Evolutionary conservation across 139 green algal species (phyloP).

Genomic region (Haematococcus lacustris): DNA sequence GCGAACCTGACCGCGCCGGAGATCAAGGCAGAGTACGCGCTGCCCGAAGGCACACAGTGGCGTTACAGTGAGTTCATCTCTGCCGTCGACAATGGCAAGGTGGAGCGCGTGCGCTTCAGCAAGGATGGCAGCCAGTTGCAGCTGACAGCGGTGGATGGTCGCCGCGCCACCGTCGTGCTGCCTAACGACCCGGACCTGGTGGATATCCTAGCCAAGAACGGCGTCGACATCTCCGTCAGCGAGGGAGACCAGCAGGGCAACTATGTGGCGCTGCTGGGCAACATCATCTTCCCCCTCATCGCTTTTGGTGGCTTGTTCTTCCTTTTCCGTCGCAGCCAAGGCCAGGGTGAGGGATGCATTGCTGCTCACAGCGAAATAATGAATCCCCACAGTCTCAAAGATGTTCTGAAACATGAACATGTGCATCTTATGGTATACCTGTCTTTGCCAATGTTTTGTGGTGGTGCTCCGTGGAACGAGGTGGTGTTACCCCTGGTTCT

Average conservation of each 20-base stretch:
- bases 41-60: constrained; percentile 97
- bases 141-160: constrained; percentile 73
- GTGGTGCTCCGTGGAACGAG: neutral
- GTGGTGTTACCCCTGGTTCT: too few species aligned
- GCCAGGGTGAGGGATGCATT: constrained; percentile 1
- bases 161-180: constrained; percentile 64
- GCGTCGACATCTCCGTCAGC: constrained; percentile 76
- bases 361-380: neutral
- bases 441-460: neutral
- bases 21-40: constrained; percentile 33
- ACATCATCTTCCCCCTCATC: constrained; percentile 97
- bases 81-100: constrained; percentile 87
- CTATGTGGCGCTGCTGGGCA: constrained; percentile 91
- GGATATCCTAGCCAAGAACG: constrained; percentile 78
- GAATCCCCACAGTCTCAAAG: neutral
- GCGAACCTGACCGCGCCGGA: constrained; percentile 29
- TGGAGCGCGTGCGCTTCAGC: constrained; percentile 96
- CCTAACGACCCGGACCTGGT: constrained; percentile 82
- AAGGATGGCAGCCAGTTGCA: constrained; percentile 90
- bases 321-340: constrained; percentile 77
- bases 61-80: constrained; percentile 95
- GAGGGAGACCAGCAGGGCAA: constrained; percentile 83
- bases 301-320: constrained; percentile 98
- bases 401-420: too few species aligned
- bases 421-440: too few species aligned